Evolutionary conservation across 139 green algal genomes (phyloP).

Genomic region (Protoeuglena noctilucae): DNA sequence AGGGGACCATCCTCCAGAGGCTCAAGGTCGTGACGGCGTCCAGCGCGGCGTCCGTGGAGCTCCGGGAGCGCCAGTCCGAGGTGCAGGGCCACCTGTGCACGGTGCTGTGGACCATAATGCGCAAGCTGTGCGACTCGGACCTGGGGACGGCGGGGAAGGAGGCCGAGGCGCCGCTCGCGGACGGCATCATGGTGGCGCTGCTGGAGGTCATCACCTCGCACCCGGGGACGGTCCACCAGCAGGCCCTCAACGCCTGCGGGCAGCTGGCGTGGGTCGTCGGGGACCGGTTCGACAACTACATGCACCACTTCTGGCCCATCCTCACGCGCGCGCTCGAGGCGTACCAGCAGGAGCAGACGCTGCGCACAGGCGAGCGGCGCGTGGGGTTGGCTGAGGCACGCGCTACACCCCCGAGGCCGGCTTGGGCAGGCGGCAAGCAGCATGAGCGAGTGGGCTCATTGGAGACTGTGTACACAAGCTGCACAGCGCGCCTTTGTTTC

Average conservation of each 20-base stretch:
- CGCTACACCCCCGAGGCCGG: background rate
- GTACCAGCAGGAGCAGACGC: slow-evolving; percentile 55
- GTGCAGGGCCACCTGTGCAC: slow-evolving; percentile 74
- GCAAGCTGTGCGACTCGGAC: slow-evolving; percentile 68
- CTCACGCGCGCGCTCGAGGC: slow-evolving; percentile 71
- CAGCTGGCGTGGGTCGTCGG: slow-evolving; percentile 62
- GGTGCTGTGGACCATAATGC: slow-evolving; percentile 49
- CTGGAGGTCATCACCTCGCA: slow-evolving; percentile 26
- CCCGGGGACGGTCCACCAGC: slow-evolving; percentile 66
- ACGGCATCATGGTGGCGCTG: slow-evolving; percentile 52
- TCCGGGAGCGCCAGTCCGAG: slow-evolving; percentile 36
- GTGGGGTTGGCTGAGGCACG: background rate
- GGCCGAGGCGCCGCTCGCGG: slow-evolving; percentile 47
- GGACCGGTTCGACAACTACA: slow-evolving; percentile 78
- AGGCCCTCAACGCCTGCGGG: slow-evolving; percentile 84
- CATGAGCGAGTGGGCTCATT: too few species aligned
- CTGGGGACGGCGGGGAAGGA: slow-evolving; percentile 40
- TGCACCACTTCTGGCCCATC: slow-evolving; percentile 65
- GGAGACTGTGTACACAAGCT: too few species aligned
- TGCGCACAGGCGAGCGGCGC: slow-evolving; percentile 40
- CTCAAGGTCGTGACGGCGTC: too few species aligned
- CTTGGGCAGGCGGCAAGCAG: too few species aligned
- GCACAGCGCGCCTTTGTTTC: background rate
- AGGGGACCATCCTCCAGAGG: too few species aligned
- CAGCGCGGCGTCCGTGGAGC: slow-evolving; percentile 9